A percentile compares a stretch with the other conserved stretches of the same genome.
These are phyloP conservation scores for Phycomyces nitens DNA, from an alignment of 192 early-diverging fungal genomes.

Conservation along the genomic window DNA sequence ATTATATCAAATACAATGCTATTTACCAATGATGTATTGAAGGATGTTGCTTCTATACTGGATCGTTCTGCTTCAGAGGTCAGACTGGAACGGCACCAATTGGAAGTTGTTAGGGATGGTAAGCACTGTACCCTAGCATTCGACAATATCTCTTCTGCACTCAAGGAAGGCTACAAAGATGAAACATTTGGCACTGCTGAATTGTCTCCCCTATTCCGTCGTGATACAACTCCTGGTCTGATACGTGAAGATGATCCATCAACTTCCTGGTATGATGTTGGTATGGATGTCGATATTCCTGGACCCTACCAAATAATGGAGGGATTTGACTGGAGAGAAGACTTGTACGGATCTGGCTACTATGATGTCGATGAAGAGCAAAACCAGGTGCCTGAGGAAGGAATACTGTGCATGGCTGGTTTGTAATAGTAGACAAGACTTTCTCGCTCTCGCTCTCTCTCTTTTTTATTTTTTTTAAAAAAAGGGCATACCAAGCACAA, in stretches of 20 bases:
- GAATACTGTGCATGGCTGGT: conserved; percentile 7
- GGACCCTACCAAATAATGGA: not conserved
- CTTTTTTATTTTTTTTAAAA: not conserved
- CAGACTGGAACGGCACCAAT: not conserved
- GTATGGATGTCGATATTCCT: conserved; percentile 4
- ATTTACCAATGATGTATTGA: conserved; percentile 18
- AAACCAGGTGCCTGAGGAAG: conserved; percentile 7
- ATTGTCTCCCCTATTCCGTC: not conserved
- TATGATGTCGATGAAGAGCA: conserved; percentile 10
- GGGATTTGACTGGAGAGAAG: conserved; percentile 14
- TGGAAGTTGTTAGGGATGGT: not conserved
- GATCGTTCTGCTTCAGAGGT: not conserved
- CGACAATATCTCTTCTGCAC: conserved; percentile 10
- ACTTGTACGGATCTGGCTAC: conserved; percentile 6
- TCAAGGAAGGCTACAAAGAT: conserved; percentile 28
- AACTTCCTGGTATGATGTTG: conserved; percentile 15
- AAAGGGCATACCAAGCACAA: not conserved
- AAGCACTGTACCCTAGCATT: conserved; percentile 1
- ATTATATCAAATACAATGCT: conserved; percentile 7
- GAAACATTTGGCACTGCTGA: conserved; percentile 23
- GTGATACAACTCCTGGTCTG: conserved; percentile 1
- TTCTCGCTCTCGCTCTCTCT: too few relatives aligned
- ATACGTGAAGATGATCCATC: conserved; percentile 5
- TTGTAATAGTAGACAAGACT: conserved; percentile 4
- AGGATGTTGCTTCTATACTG: conserved; percentile 11